These are phyloP conservation scores for Lepraria neglecta DNA, from an alignment of 495 filamentous ascomycete genomes.

Conservation along the genomic window DNA sequence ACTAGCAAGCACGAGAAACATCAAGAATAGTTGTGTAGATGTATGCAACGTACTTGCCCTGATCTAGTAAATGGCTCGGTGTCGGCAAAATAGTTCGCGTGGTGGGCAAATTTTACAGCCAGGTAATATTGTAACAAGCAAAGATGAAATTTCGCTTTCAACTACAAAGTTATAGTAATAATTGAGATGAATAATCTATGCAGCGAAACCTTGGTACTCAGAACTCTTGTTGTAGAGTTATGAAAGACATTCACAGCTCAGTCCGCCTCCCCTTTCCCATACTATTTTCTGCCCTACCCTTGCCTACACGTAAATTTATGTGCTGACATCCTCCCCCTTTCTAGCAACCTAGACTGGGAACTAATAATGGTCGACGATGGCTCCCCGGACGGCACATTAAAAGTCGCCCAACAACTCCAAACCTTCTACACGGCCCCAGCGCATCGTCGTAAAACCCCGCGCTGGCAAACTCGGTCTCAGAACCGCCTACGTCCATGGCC, in stretches of 20 bases:
- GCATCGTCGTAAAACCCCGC: slow-evolving; percentile 77
- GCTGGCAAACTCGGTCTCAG: slow-evolving; percentile 92
- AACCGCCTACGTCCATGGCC: slow-evolving; percentile 92
- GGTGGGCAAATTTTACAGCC: too few species aligned
- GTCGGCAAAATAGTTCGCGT: too few species aligned
- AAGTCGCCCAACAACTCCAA: slow-evolving; percentile 81
- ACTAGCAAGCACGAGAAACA: too few species aligned
- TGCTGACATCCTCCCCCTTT: slow-evolving; percentile 5
- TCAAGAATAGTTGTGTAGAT: too few species aligned
- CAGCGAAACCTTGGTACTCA: too few species aligned
- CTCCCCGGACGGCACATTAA: slow-evolving; percentile 91
- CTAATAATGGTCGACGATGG: slow-evolving; percentile 95
- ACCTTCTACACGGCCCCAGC: slow-evolving; percentile 66
- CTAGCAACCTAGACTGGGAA: slow-evolving; percentile 92
- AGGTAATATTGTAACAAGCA: too few species aligned
- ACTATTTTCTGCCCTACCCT: not conserved
- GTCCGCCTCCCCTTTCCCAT: slow-evolving; percentile 40
- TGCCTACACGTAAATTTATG: not conserved
- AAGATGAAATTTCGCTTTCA: too few species aligned
- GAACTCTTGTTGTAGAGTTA: too few species aligned
- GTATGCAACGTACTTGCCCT: too few species aligned
- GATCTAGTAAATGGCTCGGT: too few species aligned
- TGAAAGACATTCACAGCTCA: slow-evolving; percentile 87
- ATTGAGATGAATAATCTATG: too few species aligned
- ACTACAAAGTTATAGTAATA: too few species aligned